Base-by-base conservation (phyloP, 345 rosid genomes). In the Populus simonii region DNA sequence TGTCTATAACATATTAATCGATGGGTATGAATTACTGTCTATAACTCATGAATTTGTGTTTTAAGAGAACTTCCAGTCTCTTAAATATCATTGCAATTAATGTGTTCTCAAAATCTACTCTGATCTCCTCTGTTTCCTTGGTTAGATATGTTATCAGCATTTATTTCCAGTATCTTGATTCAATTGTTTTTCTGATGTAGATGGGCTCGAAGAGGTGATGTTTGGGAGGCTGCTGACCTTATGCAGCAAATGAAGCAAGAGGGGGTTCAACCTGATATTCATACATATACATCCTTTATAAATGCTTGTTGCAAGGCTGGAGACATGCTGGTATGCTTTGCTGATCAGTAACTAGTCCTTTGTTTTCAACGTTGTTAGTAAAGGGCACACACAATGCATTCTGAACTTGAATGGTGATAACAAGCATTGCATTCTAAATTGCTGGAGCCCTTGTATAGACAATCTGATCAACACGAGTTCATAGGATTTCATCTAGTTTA, bases 151-250 rank as follows among this genome's bases (percentile, higher is more conserved):
- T 45, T 53, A n/a, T 61, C 43, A 33, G 6, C 11, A 18, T 39
- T 11, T 49, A 23, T 67, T 59, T 61, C 27, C 79, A 41, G 3
- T 51, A 15, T 27, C 65, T 68, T 3, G 71, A 62, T 62, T 68
- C 16, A 27, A 17, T 35, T 55, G 18, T 33, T 73, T 38, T 66
- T 51, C 31, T 43, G 45, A 0, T 77, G 41, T 76, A 95, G 99
- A 88, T 95, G 98, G 99, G 96, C 99, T 79, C 87, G 99, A 75
- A 83, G 98, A 84, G 99, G 99, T 18, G 98, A 93, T 88, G 92
- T 95, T 33, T 93, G 99, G 99, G 98, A 95, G 84, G 98, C 99
- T 12, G 93, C 93, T 39, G 99, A 95, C 76, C 87, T 95, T 80
- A 90, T 95, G 92, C 97, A 92, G 69, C 97, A 93, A 86, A 95